Conservation (phyloP, 2,329 filamentous ascomycete species). For the Hortaea sp. region DNA sequence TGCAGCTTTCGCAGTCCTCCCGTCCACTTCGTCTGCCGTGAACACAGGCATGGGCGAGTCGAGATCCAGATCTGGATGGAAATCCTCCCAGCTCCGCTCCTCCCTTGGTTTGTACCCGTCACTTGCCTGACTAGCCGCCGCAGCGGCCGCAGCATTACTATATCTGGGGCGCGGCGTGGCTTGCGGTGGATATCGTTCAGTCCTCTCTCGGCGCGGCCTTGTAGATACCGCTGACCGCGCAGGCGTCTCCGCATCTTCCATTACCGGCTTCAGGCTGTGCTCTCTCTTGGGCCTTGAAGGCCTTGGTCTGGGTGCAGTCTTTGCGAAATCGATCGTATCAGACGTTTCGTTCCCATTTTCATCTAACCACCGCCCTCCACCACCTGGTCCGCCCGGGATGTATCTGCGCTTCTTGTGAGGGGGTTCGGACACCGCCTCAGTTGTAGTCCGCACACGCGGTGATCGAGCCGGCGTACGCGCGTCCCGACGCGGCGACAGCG, state of each 20-base stretch:
- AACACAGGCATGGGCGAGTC: conserved; percentile 71
- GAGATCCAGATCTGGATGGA: conserved; percentile 90
- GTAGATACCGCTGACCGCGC: conserved; percentile 17
- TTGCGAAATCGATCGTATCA: conserved; percentile 27
- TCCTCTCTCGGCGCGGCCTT: conserved; percentile 20
- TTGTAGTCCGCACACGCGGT: conserved; percentile 16
- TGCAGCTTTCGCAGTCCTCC: conserved; percentile 36
- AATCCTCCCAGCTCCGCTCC: conserved; percentile 95
- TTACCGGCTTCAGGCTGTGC: conserved; percentile 1
- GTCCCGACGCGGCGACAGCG: conserved; percentile 8
- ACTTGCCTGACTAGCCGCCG: conserved; percentile 76
- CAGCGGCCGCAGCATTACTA: conserved; percentile 74
- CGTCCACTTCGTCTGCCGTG: conserved; percentile 75
- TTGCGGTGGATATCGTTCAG: conserved; percentile 22
- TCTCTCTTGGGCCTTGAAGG: conserved; percentile 4
- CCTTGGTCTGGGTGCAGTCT: conserved; percentile 25
- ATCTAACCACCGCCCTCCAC: conserved; percentile 75
- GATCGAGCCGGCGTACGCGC: conserved; percentile 20
- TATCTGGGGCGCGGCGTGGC: conserved; percentile 55
- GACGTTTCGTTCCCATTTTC: conserved; percentile 54
- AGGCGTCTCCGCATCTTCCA: conserved; percentile 9
- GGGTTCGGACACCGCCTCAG: conserved; percentile 30
- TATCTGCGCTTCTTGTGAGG: conserved; percentile 48
- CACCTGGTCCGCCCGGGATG: conserved; percentile 75
- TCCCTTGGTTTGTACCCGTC: conserved; percentile 97